phyloP scores from a whole-genome alignment of 805 yeast genomes.

The Ogataea corticis region DNA sequence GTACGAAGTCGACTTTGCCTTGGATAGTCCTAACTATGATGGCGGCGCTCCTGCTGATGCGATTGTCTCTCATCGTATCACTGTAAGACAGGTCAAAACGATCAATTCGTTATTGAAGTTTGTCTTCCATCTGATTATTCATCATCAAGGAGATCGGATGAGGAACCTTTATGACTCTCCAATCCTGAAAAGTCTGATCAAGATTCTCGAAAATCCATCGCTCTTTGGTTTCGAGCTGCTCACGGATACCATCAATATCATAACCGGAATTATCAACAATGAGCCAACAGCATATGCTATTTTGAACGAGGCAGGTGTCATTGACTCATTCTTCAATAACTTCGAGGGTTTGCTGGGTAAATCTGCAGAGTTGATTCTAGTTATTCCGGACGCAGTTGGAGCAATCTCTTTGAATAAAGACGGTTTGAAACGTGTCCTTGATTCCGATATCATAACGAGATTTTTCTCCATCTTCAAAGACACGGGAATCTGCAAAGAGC shows the following conservation, averaged over 20 bases:
- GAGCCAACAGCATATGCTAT: slow-evolving; percentile 89
- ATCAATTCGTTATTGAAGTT: slow-evolving; percentile 63
- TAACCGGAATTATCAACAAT: slow-evolving; percentile 74
- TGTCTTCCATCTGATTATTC: slow-evolving; percentile 59
- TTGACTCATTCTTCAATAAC: slow-evolving; percentile 61
- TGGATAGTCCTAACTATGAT: slow-evolving; percentile 57
- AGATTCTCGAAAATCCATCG: slow-evolving; percentile 53
- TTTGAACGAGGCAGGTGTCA: slow-evolving; percentile 72
- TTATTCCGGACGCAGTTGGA: slow-evolving; percentile 74
- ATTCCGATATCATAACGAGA: slow-evolving; percentile 36
- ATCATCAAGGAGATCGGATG: slow-evolving; percentile 81
- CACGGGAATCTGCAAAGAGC: slow-evolving; percentile 50
- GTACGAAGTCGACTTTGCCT: slow-evolving; percentile 63
- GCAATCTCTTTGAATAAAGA: slow-evolving; percentile 78
- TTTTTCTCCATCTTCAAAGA: slow-evolving; percentile 54
- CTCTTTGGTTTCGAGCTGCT: slow-evolving; percentile 69
- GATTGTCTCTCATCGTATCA: slow-evolving; percentile 49
- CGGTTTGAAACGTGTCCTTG: slow-evolving; percentile 62
- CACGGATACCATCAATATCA: slow-evolving; percentile 59
- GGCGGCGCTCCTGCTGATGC: slow-evolving; percentile 55
- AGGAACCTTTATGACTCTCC: slow-evolving; percentile 86
- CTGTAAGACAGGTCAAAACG: slow-evolving; percentile 60
- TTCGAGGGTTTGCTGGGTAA: slow-evolving; percentile 58
- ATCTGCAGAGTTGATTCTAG: slow-evolving; percentile 53
- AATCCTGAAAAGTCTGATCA: slow-evolving; percentile 59